These are phyloP conservation scores for Colletotrichum sp. DNA, from an alignment of 2,329 filamentous ascomycete species.

Conservation along the genomic window DNA sequence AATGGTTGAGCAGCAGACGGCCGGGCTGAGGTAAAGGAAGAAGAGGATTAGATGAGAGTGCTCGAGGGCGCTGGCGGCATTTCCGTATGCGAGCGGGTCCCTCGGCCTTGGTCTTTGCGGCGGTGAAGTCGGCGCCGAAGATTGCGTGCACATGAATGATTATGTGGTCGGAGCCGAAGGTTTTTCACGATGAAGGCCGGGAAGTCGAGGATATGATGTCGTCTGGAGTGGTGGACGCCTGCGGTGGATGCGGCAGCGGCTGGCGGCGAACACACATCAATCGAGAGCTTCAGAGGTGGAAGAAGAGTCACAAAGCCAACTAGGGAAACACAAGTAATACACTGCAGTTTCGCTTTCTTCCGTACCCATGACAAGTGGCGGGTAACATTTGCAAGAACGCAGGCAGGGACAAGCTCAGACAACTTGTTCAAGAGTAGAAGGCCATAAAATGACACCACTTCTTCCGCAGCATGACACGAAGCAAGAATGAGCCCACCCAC, in stretches of 20 bases:
- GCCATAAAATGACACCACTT: neutral
- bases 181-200: neutral
- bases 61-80: neutral
- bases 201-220: neutral
- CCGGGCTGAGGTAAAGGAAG: neutral
- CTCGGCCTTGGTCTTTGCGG: neutral
- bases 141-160: neutral
- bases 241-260: neutral
- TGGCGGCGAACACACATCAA: neutral
- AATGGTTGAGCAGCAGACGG: neutral
- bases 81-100: neutral
- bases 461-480: neutral
- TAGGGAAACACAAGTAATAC: neutral
- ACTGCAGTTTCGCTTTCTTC: neutral
- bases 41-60: neutral
- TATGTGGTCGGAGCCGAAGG: neutral
- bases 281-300: neutral
- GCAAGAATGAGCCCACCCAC: neutral
- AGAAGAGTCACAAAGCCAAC: neutral
- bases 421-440: neutral
- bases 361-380: neutral
- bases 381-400: neutral
- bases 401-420: neutral
- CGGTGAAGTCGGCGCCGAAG: neutral
- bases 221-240: neutral